Conservation (phyloP, 768 basidiomycete genomes). For the Sporobolomyces roseus region DNA sequence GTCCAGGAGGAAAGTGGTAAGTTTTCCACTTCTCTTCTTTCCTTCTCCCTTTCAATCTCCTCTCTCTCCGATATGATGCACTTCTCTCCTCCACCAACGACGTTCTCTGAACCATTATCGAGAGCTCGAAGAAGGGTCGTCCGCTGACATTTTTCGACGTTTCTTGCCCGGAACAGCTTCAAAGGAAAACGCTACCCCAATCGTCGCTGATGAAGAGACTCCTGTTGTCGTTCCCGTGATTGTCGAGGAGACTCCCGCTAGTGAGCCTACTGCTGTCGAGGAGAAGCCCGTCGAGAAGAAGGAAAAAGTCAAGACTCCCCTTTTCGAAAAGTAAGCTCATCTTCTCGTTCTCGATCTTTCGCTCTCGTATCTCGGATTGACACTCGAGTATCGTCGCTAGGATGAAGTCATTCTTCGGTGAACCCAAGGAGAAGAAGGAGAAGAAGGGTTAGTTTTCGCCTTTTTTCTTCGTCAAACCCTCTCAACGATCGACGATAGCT, state of each 20-base stretch:
- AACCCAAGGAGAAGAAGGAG: slow-evolving; percentile 30
- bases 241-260: neutral
- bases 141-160: no score
- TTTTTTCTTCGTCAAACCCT: neutral
- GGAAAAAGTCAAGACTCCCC: slow-evolving; percentile 28
- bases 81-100: no score
- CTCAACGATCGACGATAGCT: neutral
- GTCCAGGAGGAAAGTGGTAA: slow-evolving; percentile 5
- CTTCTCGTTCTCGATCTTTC: neutral
- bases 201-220: slow-evolving; percentile 14
- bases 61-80: no score
- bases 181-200: neutral
- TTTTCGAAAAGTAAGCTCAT: slow-evolving; percentile 29
- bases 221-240: neutral
- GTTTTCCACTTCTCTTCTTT: neutral
- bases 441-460: slow-evolving; percentile 32
- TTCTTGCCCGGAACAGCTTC: no score
- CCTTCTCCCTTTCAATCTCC: neutral
- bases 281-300: slow-evolving; percentile 28
- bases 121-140: neutral
- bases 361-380: neutral
- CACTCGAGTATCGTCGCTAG: neutral
- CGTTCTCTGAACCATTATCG: no score
- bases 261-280: neutral
- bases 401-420: slow-evolving; percentile 37